These are phyloP conservation scores for Xylariales sp. DNA, from an alignment of 2,329 filamentous ascomycete genomes.

Conservation along the genomic window DNA sequence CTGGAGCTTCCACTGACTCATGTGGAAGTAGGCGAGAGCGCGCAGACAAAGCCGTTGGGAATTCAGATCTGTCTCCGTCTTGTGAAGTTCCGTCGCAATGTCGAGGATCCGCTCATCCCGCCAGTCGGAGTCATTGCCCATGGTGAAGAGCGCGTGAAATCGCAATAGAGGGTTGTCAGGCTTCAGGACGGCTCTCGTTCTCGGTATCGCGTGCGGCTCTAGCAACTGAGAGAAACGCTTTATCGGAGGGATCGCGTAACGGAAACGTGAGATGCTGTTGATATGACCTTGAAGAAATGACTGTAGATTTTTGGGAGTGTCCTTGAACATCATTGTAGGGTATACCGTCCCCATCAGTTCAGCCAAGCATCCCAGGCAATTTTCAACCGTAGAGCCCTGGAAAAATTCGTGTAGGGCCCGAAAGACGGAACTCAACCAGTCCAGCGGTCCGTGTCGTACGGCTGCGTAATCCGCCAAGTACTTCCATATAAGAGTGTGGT, in stretches of 20 bases:
- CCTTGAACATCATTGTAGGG: slow-evolving; percentile 3
- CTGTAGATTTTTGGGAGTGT: background rate
- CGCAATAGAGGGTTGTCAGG: slow-evolving; percentile 2
- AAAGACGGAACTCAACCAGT: slow-evolving; percentile 1
- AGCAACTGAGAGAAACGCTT: background rate
- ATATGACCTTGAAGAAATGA: slow-evolving; percentile 3
- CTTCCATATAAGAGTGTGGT: slow-evolving; percentile 7
- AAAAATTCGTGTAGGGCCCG: slow-evolving; percentile 6
- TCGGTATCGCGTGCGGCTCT: background rate
- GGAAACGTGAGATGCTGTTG: slow-evolving; percentile 5
- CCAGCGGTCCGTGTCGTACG: background rate
- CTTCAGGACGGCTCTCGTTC: background rate
- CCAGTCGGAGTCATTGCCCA: slow-evolving; percentile 1
- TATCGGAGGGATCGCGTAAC: slow-evolving; percentile 1
- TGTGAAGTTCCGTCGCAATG: slow-evolving; percentile 3
- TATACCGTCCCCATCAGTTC: slow-evolving; percentile 1
- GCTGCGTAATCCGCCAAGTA: slow-evolving; percentile 4
- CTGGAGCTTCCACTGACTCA: slow-evolving; percentile 1
- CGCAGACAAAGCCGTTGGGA: slow-evolving; percentile 2
- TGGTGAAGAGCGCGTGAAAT: slow-evolving; percentile 4
- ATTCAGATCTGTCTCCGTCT: slow-evolving; percentile 1
- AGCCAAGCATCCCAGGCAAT: slow-evolving; percentile 2
- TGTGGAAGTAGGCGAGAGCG: slow-evolving; percentile 7
- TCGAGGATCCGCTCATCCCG: background rate
- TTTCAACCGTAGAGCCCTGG: slow-evolving; percentile 1